Evolutionary conservation across 1,284 basidiomycete species (phyloP), one percentile per base, ranked within the genome.

Genomic region (Pseudozyma hubeiensis): DNA sequence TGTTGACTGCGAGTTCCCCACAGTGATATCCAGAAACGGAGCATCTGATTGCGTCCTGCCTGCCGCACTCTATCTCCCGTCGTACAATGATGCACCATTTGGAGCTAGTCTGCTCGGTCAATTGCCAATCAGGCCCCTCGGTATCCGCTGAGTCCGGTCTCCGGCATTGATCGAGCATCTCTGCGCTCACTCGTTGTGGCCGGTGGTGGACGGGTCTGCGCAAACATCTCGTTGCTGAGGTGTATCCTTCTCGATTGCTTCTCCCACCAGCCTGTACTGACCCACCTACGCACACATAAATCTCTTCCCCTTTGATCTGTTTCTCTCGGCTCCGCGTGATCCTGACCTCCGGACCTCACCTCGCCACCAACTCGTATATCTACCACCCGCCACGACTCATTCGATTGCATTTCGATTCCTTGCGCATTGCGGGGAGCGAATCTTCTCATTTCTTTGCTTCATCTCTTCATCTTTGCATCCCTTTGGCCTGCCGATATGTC

Each of bases 401-500:
- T 46, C 45, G 35, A 53, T 52, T 59, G 40, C 31, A 35, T 29
- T 44, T 44, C 49, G 16, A 30, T 14, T 48, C 33, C 43, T 44
- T 45, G 34, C 35, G 44, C 51, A 44, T 11, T 55, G 53, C 45
- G 53, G 44, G 53, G 44, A 24, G 19, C 19, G 44, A 6, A 35
- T 53, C 31, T 50, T 47, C 56, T 59, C 49, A 48, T 52, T 59
- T 40, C 24, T 40, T 33, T 9, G 33, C 24, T 45, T 40, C 33
- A 31, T 34, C 44, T 49, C 34, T 44, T 29, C 33, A 24, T 24
- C 44, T 49, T 39, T 35, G 16, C 13, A 37, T 43, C 29, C 16
- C 19, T 17, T 51, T 35, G 17, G 24, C 24, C 31, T 9, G 9
- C 39, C 43, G 14, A 44, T 44, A 53, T 66, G 63, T 55, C 63